Base-by-base conservation (phyloP, 768 basidiomycete genomes). In the Psilocybe cyanescens region DNA sequence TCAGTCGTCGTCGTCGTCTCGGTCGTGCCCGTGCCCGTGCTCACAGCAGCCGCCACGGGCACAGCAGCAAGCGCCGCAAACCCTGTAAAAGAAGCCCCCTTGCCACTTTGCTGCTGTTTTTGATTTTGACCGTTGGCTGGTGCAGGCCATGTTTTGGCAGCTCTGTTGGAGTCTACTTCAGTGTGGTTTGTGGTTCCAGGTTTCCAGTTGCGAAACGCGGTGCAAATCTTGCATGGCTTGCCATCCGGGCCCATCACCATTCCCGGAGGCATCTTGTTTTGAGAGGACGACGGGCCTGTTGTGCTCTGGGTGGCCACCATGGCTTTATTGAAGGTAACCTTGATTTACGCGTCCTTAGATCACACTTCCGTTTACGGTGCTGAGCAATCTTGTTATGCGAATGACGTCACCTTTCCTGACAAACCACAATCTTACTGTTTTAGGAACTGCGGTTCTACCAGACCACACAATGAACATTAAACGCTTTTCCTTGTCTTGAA, bases 211-310 rank as follows among this genome's bases (percentile, higher is more conserved):
- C 89, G 86, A 74, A 92, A 93, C 31, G 90, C 88, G 24, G 87
- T 91, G 68, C 95, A 96, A 30, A 92, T 87, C 77, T 94, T 97
- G 82, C 97, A 98, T 0, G 93, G 94, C 74, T 95, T 97, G 17
- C 97, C 96, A 65, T 98, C 94, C 11, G 94, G 91, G 1, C 93
- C 95, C 65, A 99, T 77, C 58, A 96, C 85, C 82, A 94, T 88
- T 2, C 94, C 94, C 6, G 92, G 90, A 0, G 92, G 90, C 30
- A 90, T 64, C 44, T 65, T 64, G 17, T 45, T 19, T 48, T 61
- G 46, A 7, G 63, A 57, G 8, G 59, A 30, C 3, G 58, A 46
- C 16, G 57, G 6, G 16, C 60, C 44, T 28, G 41, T 8, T 31
- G 50, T 11, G 56, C 50, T 57, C 17, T 33, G 45, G 29, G 56